phyloP scores from a whole-genome alignment of 805 yeast species.

The Kodamaea restingae region DNA sequence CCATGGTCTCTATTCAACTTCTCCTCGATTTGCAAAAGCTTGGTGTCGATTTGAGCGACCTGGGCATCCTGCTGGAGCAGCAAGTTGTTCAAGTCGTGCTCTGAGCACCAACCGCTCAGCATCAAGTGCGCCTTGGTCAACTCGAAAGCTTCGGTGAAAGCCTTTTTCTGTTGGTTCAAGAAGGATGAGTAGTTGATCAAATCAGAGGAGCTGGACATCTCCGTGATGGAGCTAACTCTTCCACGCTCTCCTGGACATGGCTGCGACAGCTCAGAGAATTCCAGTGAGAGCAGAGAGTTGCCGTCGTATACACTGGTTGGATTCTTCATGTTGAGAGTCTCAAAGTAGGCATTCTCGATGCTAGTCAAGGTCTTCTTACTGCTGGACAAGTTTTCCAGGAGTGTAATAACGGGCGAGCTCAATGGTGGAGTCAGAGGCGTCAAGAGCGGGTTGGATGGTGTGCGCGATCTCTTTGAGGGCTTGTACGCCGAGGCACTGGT shows the following conservation, averaged over 20 bases:
- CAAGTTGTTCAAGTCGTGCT: conserved; percentile 37
- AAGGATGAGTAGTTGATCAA: conserved; percentile 30
- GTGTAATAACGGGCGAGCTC: conserved; percentile 36
- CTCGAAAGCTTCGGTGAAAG: conserved; percentile 32
- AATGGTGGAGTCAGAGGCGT: conserved; percentile 34
- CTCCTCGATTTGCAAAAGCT: conserved; percentile 34
- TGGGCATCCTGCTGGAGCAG: conserved; percentile 36
- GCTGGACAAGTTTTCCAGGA: conserved; percentile 31
- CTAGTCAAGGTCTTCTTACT: conserved; percentile 25
- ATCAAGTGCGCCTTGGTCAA: conserved; percentile 28
- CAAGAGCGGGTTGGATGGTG: conserved; percentile 18
- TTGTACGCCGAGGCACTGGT: conserved; percentile 6
- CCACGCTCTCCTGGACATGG: conserved; percentile 1
- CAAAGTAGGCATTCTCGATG: conserved; percentile 36
- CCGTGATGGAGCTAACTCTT: conserved; percentile 17
- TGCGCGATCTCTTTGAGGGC: conserved; percentile 15
- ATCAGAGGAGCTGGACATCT: conserved; percentile 23
- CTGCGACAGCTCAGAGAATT: conserved; percentile 3
- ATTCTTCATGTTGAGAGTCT: conserved; percentile 16
- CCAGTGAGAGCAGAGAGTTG: conserved; percentile 4
- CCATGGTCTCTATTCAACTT: conserved; percentile 29
- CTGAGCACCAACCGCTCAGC: conserved; percentile 42
- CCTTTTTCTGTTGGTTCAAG: conserved; percentile 30
- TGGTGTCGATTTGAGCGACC: conserved; percentile 35
- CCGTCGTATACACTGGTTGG: conserved; percentile 1